Evolutionary conservation across 2,329 filamentous ascomycete genomes (phyloP), one percentile per base, ranked within the genome.

Genomic region (Nemania sp.): DNA sequence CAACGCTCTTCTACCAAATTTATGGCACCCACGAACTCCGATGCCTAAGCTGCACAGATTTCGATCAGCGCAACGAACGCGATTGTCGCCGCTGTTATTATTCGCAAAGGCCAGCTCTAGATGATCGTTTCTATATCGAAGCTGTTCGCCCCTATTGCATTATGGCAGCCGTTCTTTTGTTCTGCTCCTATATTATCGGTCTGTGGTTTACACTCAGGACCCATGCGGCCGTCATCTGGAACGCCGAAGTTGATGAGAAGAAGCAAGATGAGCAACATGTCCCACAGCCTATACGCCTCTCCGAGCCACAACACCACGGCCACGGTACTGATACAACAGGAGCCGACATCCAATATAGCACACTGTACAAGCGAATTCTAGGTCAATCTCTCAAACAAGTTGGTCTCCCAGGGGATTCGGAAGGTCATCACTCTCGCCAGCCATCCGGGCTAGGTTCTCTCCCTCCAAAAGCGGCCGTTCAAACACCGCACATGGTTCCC

Each of bases 191-290:
- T 69, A 79, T 94, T 30, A 94, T 97, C 56, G 94, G 94, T 20
- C 78, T 99, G 12, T 90, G 94, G 80, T 99, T 99, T 72, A 99
- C 94, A 1, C 81, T 99, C 17, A 83, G 94, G 60, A 99, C 94
- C 0, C 94, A 99, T 69, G 94, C 94, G 3, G 92, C 95, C 4
- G 89, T 97, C 40, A 99, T 99, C 61, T 99, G 94, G 94, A 94
- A 91, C 65, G 88, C 82, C 7, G 92, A 97, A 58, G 70, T 80
- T 2, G 89, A 92, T 33, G 89, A 92, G 72, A 92, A 91, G 73
- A 86, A 84, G 64, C 77, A 82, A 34, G 81, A 84, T 11, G 81
- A 86, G 14, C 66, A 69, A 5, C 57, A 69, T 33, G 64, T 65
- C 62, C 17, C 45, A 23, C 53, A 50, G 19, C 53, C 56, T 12